Evolutionary conservation across 2,329 filamentous ascomycete genomes (phyloP).

Genomic region (Microthyrium microscopicum): DNA sequence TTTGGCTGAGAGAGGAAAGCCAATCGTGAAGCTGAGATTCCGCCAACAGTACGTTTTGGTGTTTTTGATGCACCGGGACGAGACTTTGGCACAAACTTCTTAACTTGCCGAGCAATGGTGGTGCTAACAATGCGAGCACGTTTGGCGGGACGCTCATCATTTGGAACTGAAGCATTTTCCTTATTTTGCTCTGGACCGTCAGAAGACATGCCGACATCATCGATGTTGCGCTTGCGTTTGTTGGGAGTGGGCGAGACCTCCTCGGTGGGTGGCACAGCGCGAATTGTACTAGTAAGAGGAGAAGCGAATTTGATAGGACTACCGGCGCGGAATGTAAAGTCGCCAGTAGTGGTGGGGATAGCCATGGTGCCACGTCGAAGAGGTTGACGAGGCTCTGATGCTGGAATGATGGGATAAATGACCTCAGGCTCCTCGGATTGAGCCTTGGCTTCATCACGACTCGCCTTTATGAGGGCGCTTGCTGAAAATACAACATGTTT

Average conservation of each 20-base stretch:
- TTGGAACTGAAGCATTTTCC: conserved; percentile 4
- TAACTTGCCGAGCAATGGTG: no score
- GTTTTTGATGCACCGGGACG: background rate
- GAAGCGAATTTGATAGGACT: conserved; percentile 27
- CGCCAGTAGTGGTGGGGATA: conserved; percentile 18
- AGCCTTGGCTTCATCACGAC: conserved; percentile 17
- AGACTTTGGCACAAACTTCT: conserved; percentile 1
- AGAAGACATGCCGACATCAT: conserved; percentile 3
- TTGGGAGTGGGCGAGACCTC: conserved; percentile 12
- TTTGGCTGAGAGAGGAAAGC: conserved; percentile 23
- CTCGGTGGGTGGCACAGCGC: conserved; percentile 29
- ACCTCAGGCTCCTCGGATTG: conserved; percentile 15
- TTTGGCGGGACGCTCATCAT: conserved; percentile 11
- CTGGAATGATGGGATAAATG: conserved; percentile 22
- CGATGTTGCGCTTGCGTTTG: conserved; percentile 14
- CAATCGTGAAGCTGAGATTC: conserved; percentile 21
- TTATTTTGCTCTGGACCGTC: conserved; percentile 6
- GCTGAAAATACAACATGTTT: conserved; percentile 75
- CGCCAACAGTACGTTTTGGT: conserved; percentile 11
- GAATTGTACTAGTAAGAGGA: conserved; percentile 17
- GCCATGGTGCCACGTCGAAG: conserved; percentile 8
- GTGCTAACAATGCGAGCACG: conserved; percentile 6
- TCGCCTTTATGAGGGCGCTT: conserved; percentile 37
- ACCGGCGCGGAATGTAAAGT: conserved; percentile 33
- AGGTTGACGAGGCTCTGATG: conserved; percentile 10